Conservation (phyloP, 2,329 filamentous ascomycete species). For the Sporothrix mexicana region DNA sequence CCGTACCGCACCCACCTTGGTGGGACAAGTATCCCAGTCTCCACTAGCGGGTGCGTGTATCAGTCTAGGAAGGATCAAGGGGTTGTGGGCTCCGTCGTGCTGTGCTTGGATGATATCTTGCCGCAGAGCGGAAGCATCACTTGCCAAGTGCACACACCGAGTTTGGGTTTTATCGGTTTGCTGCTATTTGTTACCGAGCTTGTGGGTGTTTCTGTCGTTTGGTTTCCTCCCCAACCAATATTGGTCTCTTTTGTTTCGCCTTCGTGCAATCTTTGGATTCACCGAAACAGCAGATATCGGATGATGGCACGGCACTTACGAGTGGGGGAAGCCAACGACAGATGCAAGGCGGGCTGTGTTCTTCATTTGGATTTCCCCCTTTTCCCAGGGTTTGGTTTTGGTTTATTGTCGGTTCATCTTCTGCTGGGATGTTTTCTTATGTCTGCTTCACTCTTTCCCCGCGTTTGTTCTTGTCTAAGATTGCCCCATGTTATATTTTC, state of each 20-base stretch:
- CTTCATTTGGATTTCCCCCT: not conserved
- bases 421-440: constrained; percentile 7
- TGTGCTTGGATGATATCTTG: constrained; percentile 25
- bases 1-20: constrained; percentile 17
- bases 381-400: not conserved
- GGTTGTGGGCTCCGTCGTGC: constrained; percentile 18
- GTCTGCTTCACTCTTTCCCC: not conserved
- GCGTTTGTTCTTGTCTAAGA: constrained; percentile 18
- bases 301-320: not conserved
- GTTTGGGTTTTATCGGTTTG: constrained; percentile 14
- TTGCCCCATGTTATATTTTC: not conserved
- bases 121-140: constrained; percentile 31
- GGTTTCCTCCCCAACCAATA: not conserved
- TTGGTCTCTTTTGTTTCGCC: not conserved
- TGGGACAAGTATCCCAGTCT: constrained; percentile 24
- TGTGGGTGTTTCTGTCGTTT: not conserved
- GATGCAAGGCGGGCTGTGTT: not conserved
- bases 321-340: not conserved
- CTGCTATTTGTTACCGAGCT: not conserved
- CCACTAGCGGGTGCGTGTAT: constrained; percentile 31
- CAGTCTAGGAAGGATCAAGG: constrained; percentile 29
- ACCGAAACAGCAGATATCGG: not conserved
- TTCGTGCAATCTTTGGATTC: not conserved
- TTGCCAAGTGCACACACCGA: constrained; percentile 23
- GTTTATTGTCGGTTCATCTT: not conserved